Percentiles rank a stretch among this genome's conserved stretches.
Conservation (phyloP, 495 filamentous ascomycete genomes). For the Trichoderma gamsii region DNA sequence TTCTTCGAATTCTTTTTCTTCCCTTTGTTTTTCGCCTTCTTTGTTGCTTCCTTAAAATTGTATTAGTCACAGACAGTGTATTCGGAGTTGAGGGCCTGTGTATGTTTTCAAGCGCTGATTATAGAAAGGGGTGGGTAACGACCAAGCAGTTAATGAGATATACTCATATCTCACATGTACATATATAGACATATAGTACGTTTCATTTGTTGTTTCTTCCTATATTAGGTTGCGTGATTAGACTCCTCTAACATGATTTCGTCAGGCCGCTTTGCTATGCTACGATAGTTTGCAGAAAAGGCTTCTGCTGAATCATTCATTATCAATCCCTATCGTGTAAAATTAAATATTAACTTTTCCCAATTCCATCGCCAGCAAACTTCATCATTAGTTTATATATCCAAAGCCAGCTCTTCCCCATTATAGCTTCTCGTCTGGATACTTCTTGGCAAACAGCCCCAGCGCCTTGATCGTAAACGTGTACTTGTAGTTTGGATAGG, state of each 20-base stretch:
- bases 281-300: too few species aligned
- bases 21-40: not conserved
- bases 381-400: too few species aligned
- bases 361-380: too few species aligned
- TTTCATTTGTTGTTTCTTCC: not conserved
- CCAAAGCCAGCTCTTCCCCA: too few species aligned
- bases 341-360: too few species aligned
- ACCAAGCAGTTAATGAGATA: not conserved
- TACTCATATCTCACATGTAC: not conserved
- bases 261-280: too few species aligned
- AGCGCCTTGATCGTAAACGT: conserved; percentile 90
- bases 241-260: too few species aligned
- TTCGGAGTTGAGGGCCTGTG: not conserved
- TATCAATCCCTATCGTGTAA: too few species aligned
- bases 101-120: not conserved
- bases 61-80: not conserved
- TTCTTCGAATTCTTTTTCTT: not conserved
- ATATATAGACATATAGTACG: not conserved
- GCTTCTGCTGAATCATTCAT: too few species aligned
- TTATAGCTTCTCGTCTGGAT: conserved; percentile 53
- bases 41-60: not conserved
- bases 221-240: too few species aligned
- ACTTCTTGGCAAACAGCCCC: conserved; percentile 75
- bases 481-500: conserved; percentile 99
- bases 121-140: not conserved